Evolutionary conservation across 1,284 basidiomycete genomes (phyloP), one percentile per base, ranked within the genome.

Genomic region (Cystobasidiaceae sp.): DNA sequence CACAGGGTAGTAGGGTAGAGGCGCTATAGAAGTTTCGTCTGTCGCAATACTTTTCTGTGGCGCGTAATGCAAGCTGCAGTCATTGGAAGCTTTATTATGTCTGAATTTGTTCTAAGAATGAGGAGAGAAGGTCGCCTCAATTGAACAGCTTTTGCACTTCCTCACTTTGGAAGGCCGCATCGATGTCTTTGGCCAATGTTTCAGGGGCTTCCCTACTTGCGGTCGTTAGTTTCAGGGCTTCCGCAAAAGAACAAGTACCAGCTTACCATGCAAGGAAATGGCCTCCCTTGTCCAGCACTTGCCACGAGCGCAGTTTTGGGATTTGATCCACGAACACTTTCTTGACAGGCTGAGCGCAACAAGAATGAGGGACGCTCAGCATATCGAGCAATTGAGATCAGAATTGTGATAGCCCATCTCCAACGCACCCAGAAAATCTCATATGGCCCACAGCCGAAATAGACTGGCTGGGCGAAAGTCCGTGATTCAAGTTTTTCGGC

Each of bases 351-450:
- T 66, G 52, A 15, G 8, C n/a, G 48, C 25, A 19, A 9, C 13
- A 54, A 23, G 21, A 4, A 9, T 15, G 17, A 54, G 51, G 9
- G n/a, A n/a, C n/a, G n/a, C n/a, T 51, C 23, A 51, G 11, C 21
- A n/a, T 30, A 51, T 9, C n/a, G 9, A 25, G 13, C 23, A n/a
- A n/a, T n/a, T n/a, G n/a, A n/a, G n/a, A n/a, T n/a, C n/a, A n/a
- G 37, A 39, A 39, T 39, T 39, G 37, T n/a, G 11, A 11, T 11
- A 39, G 15, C 27, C 4, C 5, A 25, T 33, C 30, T 13, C 11
- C 30, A 13, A 54, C 56, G 46, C 28, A 60, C 56, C 49, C 58
- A 67, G 37, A 57, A 44, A 1, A 67, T 56, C 28, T 67, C 66
- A 23, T 64, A 57, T 3, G 32, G 54, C 2, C 66, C 66, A 28